Conservation (phyloP, 78 protist genomes). For the Monosiga brevicollis region DNA sequence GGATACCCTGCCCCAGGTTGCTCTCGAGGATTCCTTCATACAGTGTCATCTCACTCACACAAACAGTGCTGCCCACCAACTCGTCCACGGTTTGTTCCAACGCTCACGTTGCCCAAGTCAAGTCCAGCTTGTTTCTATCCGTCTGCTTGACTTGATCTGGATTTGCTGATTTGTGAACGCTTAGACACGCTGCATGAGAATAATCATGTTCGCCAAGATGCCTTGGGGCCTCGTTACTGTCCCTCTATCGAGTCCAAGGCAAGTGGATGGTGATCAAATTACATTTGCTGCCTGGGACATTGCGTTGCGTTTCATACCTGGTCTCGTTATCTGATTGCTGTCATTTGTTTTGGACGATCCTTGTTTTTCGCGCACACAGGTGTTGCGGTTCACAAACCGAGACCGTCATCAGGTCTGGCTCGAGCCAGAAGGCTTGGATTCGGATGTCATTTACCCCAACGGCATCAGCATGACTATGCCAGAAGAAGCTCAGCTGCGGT, state of each 20-base stretch:
- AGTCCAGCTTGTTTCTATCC: not conserved
- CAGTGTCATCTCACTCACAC: constrained; percentile 75
- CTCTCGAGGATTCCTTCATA: not conserved
- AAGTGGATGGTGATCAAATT: no score
- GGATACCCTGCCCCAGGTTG: no score
- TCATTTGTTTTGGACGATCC: no score
- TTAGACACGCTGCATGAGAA: constrained; percentile 17
- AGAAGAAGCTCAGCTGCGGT: constrained; percentile 53
- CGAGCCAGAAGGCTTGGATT: constrained; percentile 77
- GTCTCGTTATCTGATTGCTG: no score
- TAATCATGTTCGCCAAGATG: constrained; percentile 9
- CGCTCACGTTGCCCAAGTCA: no score
- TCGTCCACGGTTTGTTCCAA: no score
- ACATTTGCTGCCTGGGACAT: not conserved
- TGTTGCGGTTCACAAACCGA: constrained; percentile 37
- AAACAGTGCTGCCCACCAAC: constrained; percentile 40
- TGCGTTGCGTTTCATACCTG: no score
- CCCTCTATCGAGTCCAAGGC: constrained; percentile 79
- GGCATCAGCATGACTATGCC: constrained; percentile 84
- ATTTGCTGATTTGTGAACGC: not conserved
- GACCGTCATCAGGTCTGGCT: constrained; percentile 62
- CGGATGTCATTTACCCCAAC: constrained; percentile 76
- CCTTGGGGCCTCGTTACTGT: constrained; percentile 48
- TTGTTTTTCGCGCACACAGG: no score
- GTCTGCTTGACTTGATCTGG: not conserved